These are phyloP conservation scores for Aechmea fasciata DNA, from an alignment of 176 grass and related monocot genomes.

Conservation along the genomic window DNA sequence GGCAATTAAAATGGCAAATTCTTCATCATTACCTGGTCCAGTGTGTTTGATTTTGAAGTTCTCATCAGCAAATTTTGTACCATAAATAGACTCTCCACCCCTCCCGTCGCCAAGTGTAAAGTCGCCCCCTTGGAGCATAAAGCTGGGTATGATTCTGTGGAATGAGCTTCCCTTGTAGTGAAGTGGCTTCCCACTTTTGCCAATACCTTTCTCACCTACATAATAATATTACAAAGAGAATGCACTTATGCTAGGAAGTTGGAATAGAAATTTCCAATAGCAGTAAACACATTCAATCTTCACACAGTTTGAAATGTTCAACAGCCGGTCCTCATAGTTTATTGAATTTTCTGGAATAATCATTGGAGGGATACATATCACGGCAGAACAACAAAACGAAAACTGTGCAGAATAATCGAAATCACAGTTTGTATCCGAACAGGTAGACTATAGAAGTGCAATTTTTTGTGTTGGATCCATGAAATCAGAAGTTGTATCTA, in stretches of 20 bases:
- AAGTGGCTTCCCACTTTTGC: conserved; percentile 79
- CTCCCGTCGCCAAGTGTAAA: conserved; percentile 91
- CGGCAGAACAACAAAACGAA: no score
- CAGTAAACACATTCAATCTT: not conserved
- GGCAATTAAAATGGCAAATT: not conserved
- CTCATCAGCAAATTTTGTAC: conserved; percentile 75
- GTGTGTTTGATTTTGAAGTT: conserved; percentile 99
- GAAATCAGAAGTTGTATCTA: no score
- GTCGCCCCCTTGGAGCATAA: conserved; percentile 98
- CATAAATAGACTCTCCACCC: conserved; percentile 95
- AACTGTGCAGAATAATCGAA: no score
- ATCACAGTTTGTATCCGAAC: no score
- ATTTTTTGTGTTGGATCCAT: no score
- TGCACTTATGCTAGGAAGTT: not conserved
- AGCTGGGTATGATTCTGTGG: conserved; percentile 95
- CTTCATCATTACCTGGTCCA: conserved; percentile 50
- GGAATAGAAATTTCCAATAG: not conserved
- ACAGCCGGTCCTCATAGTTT: no score
- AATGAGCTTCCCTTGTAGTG: conserved; percentile 90
- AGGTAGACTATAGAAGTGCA: no score
- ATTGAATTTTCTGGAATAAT: no score
- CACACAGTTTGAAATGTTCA: no score
- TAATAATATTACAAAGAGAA: conserved; percentile 5
- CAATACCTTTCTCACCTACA: conserved; percentile 85
- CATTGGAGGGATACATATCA: no score